Evolutionary conservation across 2,329 filamentous ascomycete species (phyloP).

Genomic region (Chrysosporium queenslandicum): DNA sequence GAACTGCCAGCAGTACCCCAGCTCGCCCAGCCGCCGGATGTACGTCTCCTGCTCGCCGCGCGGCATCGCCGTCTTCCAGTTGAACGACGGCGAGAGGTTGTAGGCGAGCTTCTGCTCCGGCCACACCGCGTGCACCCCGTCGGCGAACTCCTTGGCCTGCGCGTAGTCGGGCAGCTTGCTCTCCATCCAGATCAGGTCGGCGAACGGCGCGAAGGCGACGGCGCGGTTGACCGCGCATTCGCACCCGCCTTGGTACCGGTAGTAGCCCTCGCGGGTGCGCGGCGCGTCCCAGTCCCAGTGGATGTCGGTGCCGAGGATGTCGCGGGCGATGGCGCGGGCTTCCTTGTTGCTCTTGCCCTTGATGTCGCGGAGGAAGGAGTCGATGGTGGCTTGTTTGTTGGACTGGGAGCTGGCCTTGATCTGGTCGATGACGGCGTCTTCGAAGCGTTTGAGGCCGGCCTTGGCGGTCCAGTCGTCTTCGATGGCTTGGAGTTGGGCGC

Average conservation of each 20-base stretch:
- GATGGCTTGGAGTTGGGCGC: slow-evolving; percentile 72
- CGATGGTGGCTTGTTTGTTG: slow-evolving; percentile 59
- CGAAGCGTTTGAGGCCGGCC: slow-evolving; percentile 76
- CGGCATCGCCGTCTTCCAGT: slow-evolving; percentile 97
- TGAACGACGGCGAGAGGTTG: slow-evolving; percentile 97
- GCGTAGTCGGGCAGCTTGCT: slow-evolving; percentile 85
- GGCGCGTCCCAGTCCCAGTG: slow-evolving; percentile 95
- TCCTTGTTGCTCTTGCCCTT: slow-evolving; percentile 82
- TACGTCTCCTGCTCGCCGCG: slow-evolving; percentile 91
- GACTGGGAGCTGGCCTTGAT: slow-evolving; percentile 56
- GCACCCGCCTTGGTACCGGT: slow-evolving; percentile 82
- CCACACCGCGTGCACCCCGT: slow-evolving; percentile 87
- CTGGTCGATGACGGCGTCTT: slow-evolving; percentile 74
- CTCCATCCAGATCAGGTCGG: slow-evolving; percentile 99
- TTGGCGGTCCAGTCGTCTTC: slow-evolving; percentile 79
- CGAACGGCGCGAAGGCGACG: slow-evolving; percentile 83
- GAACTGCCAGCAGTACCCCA: slow-evolving; percentile 99
- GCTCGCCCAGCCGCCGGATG: slow-evolving; percentile 71
- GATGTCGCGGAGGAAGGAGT: slow-evolving; percentile 55
- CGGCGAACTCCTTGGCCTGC: slow-evolving; percentile 87
- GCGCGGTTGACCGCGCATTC: slow-evolving; percentile 85
- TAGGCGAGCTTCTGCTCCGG: slow-evolving; percentile 98
- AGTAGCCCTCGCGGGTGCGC: slow-evolving; percentile 88
- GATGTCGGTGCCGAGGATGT: slow-evolving; percentile 67
- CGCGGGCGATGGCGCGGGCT: slow-evolving; percentile 67